These are phyloP conservation scores for Onygenales sp. DNA, from an alignment of 2,329 filamentous ascomycete genomes.

Conservation along the genomic window DNA sequence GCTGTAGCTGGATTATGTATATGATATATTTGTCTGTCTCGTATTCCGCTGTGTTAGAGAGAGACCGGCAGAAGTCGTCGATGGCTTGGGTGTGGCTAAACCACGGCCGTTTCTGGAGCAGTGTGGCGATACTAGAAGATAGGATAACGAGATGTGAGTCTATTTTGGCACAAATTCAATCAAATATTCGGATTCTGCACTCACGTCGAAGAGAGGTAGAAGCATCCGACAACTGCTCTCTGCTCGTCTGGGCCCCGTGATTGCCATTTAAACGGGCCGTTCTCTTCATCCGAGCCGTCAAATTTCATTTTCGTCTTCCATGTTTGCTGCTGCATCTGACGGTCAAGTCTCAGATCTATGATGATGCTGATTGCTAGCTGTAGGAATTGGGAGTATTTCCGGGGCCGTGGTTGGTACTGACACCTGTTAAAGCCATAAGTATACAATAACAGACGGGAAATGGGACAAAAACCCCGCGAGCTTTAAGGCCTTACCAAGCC, in stretches of 20 bases:
- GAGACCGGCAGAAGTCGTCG: conserved; percentile 27
- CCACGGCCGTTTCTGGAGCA: conserved; percentile 29
- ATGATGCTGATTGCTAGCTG: conserved; percentile 28
- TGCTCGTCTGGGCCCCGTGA: conserved; percentile 32
- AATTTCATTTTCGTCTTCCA: conserved; percentile 23
- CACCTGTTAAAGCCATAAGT: conserved; percentile 15
- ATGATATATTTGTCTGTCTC: conserved; percentile 27
- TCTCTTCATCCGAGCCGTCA: conserved; percentile 14
- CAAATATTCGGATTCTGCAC: conserved; percentile 6
- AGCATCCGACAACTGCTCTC: conserved; percentile 35
- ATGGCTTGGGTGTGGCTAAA: conserved; percentile 26
- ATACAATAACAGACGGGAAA: not conserved
- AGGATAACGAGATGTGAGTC: not conserved
- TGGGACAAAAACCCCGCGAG: not conserved
- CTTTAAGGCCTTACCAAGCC: conserved; percentile 20
- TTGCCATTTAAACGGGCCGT: conserved; percentile 2
- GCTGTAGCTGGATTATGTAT: conserved; percentile 28
- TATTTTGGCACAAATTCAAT: not conserved
- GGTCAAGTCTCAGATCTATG: conserved; percentile 24
- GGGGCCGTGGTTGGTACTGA: conserved; percentile 23
- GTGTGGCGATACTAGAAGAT: conserved; percentile 22
- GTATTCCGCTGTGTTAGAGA: conserved; percentile 22
- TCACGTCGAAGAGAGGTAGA: conserved; percentile 35
- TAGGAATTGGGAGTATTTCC: conserved; percentile 24
- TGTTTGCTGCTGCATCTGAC: conserved; percentile 16